Evolutionary conservation across 176 grass and related monocot species (phyloP).

Genomic region (Triticum dicoccoides): DNA sequence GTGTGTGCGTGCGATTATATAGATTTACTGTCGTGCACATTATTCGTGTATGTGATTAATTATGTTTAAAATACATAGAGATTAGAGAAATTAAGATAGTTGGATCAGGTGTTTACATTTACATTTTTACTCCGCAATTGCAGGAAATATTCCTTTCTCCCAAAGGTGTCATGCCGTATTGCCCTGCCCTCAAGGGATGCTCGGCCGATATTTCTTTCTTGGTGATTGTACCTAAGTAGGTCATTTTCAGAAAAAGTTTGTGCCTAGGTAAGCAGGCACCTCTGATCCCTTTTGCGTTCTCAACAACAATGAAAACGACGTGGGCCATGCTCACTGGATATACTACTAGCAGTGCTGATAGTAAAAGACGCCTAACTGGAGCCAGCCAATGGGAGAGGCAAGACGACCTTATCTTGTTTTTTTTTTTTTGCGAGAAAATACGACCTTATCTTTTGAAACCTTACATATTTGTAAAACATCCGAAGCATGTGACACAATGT

Average conservation of each 20-base stretch:
- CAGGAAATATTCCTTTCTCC: slow-evolving; percentile 24
- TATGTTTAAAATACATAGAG: too few species aligned
- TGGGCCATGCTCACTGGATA: slow-evolving; percentile 18
- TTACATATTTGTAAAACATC: too few species aligned
- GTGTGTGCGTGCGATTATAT: too few species aligned
- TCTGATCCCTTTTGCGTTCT: neutral
- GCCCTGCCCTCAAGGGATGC: slow-evolving; percentile 13
- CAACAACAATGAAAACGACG: slow-evolving; percentile 6
- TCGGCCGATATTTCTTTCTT: slow-evolving; percentile 27
- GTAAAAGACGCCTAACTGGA: slow-evolving; percentile 7
- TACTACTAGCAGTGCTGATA: neutral
- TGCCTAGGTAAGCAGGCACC: neutral
- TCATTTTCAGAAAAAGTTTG: neutral
- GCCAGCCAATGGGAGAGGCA: neutral
- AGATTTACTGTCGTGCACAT: too few species aligned
- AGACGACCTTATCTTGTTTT: slow-evolving; percentile 4
- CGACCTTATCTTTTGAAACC: neutral
- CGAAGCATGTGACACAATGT: too few species aligned
- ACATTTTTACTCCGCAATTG: neutral
- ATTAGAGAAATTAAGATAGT: neutral
- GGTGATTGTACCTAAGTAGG: slow-evolving; percentile 31
- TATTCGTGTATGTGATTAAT: too few species aligned
- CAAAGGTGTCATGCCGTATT: slow-evolving; percentile 17
- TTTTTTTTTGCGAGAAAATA: neutral
- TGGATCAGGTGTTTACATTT: neutral